These are phyloP conservation scores for Leonotis leonurus DNA, from an alignment of 257 asterid species.

Conservation along the genomic window DNA sequence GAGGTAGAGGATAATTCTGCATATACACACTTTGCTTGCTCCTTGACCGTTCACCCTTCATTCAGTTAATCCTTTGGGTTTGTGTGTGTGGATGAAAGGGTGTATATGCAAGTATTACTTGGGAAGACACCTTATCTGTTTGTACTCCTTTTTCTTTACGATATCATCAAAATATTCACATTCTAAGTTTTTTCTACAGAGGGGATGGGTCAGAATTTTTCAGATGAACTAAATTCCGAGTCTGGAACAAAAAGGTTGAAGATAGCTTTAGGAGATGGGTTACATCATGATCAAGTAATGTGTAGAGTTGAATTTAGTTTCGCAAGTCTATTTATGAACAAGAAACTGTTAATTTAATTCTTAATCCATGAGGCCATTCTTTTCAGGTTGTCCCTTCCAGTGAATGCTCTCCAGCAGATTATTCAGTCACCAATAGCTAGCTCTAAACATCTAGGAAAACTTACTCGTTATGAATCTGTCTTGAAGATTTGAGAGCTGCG, in stretches of 20 bases:
- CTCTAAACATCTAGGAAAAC: too few relatives aligned
- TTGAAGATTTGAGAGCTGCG: too few relatives aligned
- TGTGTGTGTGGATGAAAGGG: neutral
- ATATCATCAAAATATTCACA: constrained; percentile 1
- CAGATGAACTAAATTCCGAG: constrained; percentile 13
- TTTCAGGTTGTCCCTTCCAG: constrained; percentile 24
- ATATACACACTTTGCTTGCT: too few relatives aligned
- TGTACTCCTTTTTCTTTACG: too few relatives aligned
- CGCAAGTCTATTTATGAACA: neutral
- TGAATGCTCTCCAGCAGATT: neutral
- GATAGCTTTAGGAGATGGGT: constrained; percentile 17
- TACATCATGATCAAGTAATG: constrained; percentile 27
- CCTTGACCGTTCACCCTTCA: too few relatives aligned
- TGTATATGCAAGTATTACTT: neutral
- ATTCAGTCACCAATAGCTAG: neutral
- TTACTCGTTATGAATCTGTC: neutral
- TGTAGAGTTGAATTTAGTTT: neutral
- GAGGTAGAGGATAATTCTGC: too few relatives aligned
- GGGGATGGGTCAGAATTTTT: constrained; percentile 38
- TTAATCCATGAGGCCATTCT: constrained; percentile 16
- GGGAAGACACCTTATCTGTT: constrained; percentile 4
- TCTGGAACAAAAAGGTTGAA: constrained; percentile 26
- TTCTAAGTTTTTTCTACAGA: constrained; percentile 19
- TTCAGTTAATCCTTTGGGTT: too few relatives aligned
- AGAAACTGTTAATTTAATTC: neutral